These are phyloP conservation scores for Mycena filopes DNA, from an alignment of 768 basidiomycete genomes.

Conservation along the genomic window DNA sequence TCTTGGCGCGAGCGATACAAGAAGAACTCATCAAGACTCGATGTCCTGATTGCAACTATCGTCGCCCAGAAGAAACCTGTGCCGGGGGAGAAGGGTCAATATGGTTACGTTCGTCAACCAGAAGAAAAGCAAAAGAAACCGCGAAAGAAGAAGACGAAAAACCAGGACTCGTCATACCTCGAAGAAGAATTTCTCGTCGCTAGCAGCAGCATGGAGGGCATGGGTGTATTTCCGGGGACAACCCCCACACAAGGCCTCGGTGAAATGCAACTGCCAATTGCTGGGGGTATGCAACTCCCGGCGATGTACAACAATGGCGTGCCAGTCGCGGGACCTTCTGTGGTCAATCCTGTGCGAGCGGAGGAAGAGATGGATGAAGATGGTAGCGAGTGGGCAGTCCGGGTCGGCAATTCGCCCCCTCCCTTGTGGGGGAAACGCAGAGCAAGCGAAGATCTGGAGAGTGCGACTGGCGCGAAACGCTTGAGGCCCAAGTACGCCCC, in stretches of 20 bases:
- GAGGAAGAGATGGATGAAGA: constrained; percentile 79
- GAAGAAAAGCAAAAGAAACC: constrained; percentile 74
- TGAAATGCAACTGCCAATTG: constrained; percentile 16
- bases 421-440: constrained; percentile 79
- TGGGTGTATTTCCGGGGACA: constrained; percentile 25
- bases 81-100: constrained; percentile 83
- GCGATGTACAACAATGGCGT: constrained; percentile 32
- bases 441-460: constrained; percentile 49
- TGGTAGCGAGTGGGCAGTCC: constrained; percentile 73
- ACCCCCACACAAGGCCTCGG: constrained; percentile 30
- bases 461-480: constrained; percentile 54
- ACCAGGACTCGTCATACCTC: constrained; percentile 36
- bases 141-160: constrained; percentile 58
- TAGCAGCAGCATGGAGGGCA: constrained; percentile 17
- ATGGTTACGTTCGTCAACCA: constrained; percentile 80
- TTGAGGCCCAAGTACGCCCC: constrained; percentile 52
- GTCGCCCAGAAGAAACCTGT: constrained; percentile 76
- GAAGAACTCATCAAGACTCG: constrained; percentile 78
- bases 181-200: constrained; percentile 37
- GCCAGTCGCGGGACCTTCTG: constrained; percentile 30
- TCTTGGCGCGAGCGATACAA: constrained; percentile 93
- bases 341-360: constrained; percentile 46
- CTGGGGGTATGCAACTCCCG: constrained; percentile 25
- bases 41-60: constrained; percentile 68
- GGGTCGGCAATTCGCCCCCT: constrained; percentile 68